These are phyloP conservation scores for Mycena sanguinolenta DNA, from an alignment of 768 basidiomycete species.

Conservation along the genomic window DNA sequence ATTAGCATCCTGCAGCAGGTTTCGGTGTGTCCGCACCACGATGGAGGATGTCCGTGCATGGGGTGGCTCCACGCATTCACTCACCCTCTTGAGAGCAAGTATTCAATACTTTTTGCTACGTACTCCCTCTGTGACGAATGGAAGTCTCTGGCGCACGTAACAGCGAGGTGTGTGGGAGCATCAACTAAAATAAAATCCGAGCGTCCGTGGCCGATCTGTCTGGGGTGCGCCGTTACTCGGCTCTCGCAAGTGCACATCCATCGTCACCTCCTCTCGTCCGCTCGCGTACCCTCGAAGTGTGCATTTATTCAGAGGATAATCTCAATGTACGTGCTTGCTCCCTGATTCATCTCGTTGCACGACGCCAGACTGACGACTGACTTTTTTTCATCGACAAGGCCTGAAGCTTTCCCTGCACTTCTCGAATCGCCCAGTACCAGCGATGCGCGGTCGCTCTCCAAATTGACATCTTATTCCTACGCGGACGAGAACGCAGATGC, in stretches of 20 bases:
- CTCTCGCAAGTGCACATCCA: slow-evolving; percentile 10
- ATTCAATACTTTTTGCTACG: slow-evolving; percentile 29
- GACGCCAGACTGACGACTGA: slow-evolving; percentile 16
- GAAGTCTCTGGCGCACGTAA: slow-evolving; percentile 33
- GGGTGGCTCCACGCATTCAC: slow-evolving; percentile 5
- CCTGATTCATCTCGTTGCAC: not conserved
- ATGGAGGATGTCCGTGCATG: slow-evolving; percentile 6
- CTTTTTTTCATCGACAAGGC: slow-evolving; percentile 16
- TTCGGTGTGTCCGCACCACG: slow-evolving; percentile 13
- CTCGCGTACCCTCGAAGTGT: slow-evolving; percentile 7
- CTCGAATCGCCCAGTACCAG: slow-evolving; percentile 30
- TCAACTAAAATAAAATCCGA: slow-evolving; percentile 37
- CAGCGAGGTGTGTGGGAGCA: slow-evolving; percentile 30
- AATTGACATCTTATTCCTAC: slow-evolving; percentile 29
- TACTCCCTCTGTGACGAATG: slow-evolving; percentile 27
- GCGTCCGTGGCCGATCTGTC: slow-evolving; percentile 29
- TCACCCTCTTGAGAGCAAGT: slow-evolving; percentile 4
- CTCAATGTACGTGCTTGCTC: slow-evolving; percentile 13
- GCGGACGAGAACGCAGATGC: slow-evolving; percentile 26
- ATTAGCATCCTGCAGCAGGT: not conserved
- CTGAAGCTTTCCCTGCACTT: slow-evolving; percentile 21
- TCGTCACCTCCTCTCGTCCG: slow-evolving; percentile 9
- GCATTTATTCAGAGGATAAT: slow-evolving; percentile 21
- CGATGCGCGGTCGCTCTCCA: slow-evolving; percentile 35
- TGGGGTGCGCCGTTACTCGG: slow-evolving; percentile 34